Evolutionary conservation across 1,284 basidiomycete genomes (phyloP).

Genomic region (Ceratobasidium sp.): DNA sequence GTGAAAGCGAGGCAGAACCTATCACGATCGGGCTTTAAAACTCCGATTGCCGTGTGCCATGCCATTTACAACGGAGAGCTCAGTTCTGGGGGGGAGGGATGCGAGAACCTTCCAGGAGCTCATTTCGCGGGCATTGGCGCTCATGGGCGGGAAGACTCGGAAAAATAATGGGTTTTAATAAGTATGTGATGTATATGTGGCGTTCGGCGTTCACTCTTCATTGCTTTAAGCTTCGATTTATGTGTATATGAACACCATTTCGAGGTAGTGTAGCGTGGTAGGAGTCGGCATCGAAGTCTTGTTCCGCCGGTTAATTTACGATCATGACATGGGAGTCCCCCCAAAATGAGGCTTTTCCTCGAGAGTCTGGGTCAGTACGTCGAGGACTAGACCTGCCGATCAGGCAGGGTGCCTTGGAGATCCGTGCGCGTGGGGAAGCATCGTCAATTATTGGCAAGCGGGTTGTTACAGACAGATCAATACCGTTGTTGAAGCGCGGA

Average conservation of each 20-base stretch:
- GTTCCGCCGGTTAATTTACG: neutral
- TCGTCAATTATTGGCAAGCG: neutral
- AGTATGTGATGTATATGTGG: neutral
- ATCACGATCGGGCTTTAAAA: slow-evolving; percentile 34
- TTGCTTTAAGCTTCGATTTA: neutral
- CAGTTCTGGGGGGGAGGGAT: slow-evolving; percentile 12
- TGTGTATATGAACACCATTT: neutral
- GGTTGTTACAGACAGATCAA: slow-evolving; percentile 9
- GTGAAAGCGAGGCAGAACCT: slow-evolving; percentile 7
- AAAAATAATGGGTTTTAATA: too few species aligned
- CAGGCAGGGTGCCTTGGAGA: slow-evolving; percentile 1
- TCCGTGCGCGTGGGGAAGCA: neutral
- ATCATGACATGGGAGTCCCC: slow-evolving; percentile 3
- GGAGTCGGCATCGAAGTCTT: slow-evolving; percentile 4
- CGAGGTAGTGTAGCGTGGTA: slow-evolving; percentile 21
- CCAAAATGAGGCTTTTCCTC: slow-evolving; percentile 35
- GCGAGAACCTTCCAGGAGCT: neutral
- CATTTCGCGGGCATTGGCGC: neutral
- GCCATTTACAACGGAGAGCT: neutral
- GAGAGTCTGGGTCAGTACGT: slow-evolving; percentile 30
- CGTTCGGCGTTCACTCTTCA: neutral
- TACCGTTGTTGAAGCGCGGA: slow-evolving; percentile 18
- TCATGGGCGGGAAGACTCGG: too few species aligned
- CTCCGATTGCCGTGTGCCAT: slow-evolving; percentile 10
- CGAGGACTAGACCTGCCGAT: slow-evolving; percentile 28